These are phyloP conservation scores for Aspergillus taichungensis DNA, from an alignment of 495 filamentous ascomycete species.

Conservation along the genomic window DNA sequence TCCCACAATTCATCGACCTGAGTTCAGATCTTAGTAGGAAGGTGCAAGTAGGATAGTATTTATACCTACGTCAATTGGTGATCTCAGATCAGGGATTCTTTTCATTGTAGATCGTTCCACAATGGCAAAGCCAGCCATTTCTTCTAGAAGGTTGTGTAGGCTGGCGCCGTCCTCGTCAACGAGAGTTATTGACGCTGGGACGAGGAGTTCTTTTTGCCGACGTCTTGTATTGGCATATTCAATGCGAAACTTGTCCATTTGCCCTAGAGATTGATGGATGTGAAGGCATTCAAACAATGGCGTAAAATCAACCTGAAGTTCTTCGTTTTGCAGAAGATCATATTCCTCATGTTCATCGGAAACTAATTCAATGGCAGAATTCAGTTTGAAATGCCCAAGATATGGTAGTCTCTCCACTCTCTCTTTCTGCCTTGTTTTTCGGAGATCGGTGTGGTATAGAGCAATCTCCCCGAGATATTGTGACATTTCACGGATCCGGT, in stretches of 20 bases:
- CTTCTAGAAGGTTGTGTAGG: conserved; percentile 79
- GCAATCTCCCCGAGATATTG: conserved; percentile 95
- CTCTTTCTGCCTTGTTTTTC: conserved; percentile 76
- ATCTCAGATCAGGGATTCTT: conserved; percentile 70
- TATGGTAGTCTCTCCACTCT: conserved; percentile 61
- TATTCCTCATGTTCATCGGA: conserved; percentile 94
- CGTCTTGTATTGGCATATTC: conserved; percentile 87
- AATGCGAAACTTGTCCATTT: conserved; percentile 78
- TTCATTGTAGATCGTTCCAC: conserved; percentile 91
- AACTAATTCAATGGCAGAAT: conserved; percentile 91
- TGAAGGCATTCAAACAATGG: conserved; percentile 93
- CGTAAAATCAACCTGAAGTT: conserved; percentile 86
- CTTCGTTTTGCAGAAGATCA: conserved; percentile 88
- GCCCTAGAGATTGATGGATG: conserved; percentile 91
- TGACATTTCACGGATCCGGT: conserved; percentile 86
- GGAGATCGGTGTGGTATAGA: conserved; percentile 85
- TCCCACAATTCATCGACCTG: conserved; percentile 97
- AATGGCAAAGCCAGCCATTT: conserved; percentile 94
- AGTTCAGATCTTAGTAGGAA: not conserved
- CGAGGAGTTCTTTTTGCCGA: conserved; percentile 81
- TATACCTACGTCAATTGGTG: conserved; percentile 62
- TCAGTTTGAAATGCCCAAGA: conserved; percentile 76
- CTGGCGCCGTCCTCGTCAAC: conserved; percentile 65
- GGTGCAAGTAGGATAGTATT: not conserved
- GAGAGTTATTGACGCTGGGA: conserved; percentile 64